Conservation (phyloP, 148 eudicot species). For the Fallopia convolvulus region DNA sequence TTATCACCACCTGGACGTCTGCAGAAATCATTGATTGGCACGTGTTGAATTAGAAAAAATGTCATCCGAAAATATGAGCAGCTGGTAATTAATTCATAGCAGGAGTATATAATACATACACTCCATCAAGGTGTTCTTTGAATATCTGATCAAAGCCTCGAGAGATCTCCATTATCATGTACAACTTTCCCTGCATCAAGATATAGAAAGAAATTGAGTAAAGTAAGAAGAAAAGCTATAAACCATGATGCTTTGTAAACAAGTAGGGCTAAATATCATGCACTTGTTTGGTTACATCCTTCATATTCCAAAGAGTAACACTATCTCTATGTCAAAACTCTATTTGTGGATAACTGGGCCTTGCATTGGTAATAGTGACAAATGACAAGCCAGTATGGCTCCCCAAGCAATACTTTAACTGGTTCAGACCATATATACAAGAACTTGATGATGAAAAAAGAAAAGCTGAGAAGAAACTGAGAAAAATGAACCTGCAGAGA, state of each 20-base stretch:
- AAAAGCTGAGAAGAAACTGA: neutral
- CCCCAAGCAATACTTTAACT: too few species aligned
- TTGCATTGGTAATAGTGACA: too few species aligned
- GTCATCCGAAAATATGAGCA: neutral
- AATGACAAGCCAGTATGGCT: neutral
- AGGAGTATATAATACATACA: slow-evolving; percentile 41
- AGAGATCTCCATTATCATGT: slow-evolving; percentile 90
- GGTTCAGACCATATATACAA: too few species aligned
- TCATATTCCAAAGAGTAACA: too few species aligned
- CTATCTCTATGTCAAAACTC: too few species aligned
- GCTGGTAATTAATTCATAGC: neutral
- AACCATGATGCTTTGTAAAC: neutral
- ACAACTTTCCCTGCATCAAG: slow-evolving; percentile 73
- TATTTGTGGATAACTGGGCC: too few species aligned
- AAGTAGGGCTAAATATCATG: neutral
- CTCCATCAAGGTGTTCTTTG: slow-evolving; percentile 98
- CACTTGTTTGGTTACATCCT: too few species aligned
- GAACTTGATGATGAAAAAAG: neutral
- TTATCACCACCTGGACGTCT: slow-evolving; percentile 97
- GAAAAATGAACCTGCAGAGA: neutral
- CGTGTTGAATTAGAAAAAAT: neutral
- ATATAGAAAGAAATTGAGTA: neutral
- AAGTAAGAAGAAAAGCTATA: neutral
- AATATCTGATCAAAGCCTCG: slow-evolving; percentile 87
- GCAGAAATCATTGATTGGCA: slow-evolving; percentile 22